Evolutionary conservation across 140 eudicot species (phyloP).

Genomic region (Ambrosia hybrid): DNA sequence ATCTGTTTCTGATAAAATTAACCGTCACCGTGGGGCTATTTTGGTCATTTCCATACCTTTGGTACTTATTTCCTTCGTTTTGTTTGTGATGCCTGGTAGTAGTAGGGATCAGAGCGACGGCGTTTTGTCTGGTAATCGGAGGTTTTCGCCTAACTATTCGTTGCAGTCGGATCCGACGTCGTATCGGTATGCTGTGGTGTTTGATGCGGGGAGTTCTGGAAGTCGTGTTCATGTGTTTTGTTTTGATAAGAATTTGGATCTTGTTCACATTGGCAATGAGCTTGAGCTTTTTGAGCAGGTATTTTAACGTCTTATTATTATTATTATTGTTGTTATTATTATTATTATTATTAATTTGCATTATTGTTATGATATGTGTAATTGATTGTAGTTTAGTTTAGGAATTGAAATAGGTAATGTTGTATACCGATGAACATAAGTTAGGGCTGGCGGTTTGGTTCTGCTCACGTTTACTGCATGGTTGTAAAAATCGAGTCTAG

Average conservation of each 20-base stretch:
- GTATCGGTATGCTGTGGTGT: conserved; percentile 66
- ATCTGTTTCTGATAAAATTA: conserved; percentile 52
- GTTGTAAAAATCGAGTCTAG: too few species aligned
- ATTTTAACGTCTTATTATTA: background rate
- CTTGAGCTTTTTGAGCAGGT: conserved; percentile 94
- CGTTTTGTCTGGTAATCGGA: conserved; percentile 36
- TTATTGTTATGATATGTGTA: background rate
- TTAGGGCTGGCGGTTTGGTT: background rate
- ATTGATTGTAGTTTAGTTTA: conserved; percentile 7
- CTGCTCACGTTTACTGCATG: too few species aligned
- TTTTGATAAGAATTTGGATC: conserved; percentile 78
- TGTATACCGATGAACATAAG: conserved; percentile 10
- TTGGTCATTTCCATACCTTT: conserved; percentile 63
- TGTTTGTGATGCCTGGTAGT: conserved; percentile 59
- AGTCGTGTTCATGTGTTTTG: conserved; percentile 93
- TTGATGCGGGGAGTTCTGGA: conserved; percentile 96
- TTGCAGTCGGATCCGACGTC: conserved; percentile 20
- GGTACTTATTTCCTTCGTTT: conserved; percentile 55
- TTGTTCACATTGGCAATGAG: conserved; percentile 75
- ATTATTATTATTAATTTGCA: background rate
- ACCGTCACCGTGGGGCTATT: conserved; percentile 54
- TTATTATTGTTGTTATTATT: too few species aligned
- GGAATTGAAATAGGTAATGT: background rate
- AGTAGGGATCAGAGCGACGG: conserved; percentile 29
- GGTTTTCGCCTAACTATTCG: conserved; percentile 47